Base-by-base conservation (phyloP, 2,329 filamentous ascomycete species). In the Colletotrichum nymphaeae region DNA sequence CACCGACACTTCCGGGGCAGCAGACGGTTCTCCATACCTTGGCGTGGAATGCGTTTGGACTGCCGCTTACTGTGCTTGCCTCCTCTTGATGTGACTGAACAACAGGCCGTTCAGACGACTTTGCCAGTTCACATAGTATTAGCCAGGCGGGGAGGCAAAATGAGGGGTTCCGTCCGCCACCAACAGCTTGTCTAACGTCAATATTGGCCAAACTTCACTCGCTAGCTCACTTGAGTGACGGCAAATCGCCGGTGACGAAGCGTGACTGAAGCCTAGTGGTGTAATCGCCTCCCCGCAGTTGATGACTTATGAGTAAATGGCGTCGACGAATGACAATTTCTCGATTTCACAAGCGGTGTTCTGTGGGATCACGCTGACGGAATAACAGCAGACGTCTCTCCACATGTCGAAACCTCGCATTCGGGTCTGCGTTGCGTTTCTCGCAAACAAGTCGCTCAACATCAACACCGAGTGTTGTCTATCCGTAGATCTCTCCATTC, bases 1-100 rank as follows among this genome's bases (percentile, higher is more conserved):
- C 19, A 70, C 70, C 70, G 67, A 70, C 56, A 37, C 70, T 60
- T 73, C 70, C 67, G 70, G 56, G n/a, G 60, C 58, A 26, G 59
- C 60, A 46, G 59, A 42, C 53, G 22, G 12, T 22, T 59, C 32
- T 49, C 67, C 49, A 52, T 37, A 24, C 22, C 52, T 28, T 35
- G 58, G 11, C 12, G 26, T 63, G 67, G 35, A 19, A 26, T 46
- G 37, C 35, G 52, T 57, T 57, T 37, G 57, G 59, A 53, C 30
- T 9, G n/a, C n/a, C 14, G 53, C 37, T 42, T 42, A 42, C 37
- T 16, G 11, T 42, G 53, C 59, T 37, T 72, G 42, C 59, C 16
- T 49, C 19, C 16, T 49, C 42, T 49, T 6, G 42, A 49, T n/a
- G 6, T 19, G 19, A 49, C 42, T n/a, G 19, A n/a, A 24, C 52